phyloP scores from a whole-genome alignment of 2,329 filamentous ascomycete species.

The Scedosporium minutisporum region DNA sequence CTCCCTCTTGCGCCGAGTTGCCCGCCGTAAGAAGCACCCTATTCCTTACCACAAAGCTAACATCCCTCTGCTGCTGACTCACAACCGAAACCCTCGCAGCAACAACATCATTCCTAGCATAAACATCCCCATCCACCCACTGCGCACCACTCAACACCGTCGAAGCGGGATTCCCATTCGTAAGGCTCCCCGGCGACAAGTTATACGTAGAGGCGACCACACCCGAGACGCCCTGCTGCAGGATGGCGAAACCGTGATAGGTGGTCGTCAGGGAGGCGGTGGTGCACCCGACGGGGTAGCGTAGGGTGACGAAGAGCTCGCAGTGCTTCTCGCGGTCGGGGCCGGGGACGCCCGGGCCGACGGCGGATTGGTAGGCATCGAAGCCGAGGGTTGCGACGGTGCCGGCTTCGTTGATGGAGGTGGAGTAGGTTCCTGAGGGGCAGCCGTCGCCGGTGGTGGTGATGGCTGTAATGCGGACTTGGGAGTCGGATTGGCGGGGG shows the following conservation, averaged over 20 bases:
- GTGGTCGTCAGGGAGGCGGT: not conserved
- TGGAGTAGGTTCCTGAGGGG: conserved; percentile 1
- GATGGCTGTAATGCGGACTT: conserved; percentile 1
- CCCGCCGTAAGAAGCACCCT: not conserved
- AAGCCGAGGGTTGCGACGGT: conserved; percentile 3
- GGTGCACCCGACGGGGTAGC: conserved; percentile 6
- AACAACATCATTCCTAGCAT: not conserved
- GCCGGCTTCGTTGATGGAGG: not conserved
- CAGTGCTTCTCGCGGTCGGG: conserved; percentile 6
- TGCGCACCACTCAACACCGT: not conserved
- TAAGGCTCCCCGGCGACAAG: not conserved
- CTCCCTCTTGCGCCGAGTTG: not conserved
- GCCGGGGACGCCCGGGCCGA: not conserved
- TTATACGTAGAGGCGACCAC: not conserved
- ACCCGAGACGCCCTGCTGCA: not conserved
- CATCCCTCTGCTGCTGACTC: not conserved
- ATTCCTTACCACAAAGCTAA: conserved; percentile 3
- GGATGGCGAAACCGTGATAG: conserved; percentile 4
- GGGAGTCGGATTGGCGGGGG: conserved; percentile 2
- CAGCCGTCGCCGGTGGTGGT: conserved; percentile 5
- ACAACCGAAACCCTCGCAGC: not conserved
- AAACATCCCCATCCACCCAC: not conserved
- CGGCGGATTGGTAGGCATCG: conserved; percentile 2
- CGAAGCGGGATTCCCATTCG: not conserved
- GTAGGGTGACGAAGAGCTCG: conserved; percentile 4